Evolutionary conservation across 2,329 filamentous ascomycete species (phyloP), one percentile per base, ranked within the genome.

Genomic region (Aspergillus quadricinctus): DNA sequence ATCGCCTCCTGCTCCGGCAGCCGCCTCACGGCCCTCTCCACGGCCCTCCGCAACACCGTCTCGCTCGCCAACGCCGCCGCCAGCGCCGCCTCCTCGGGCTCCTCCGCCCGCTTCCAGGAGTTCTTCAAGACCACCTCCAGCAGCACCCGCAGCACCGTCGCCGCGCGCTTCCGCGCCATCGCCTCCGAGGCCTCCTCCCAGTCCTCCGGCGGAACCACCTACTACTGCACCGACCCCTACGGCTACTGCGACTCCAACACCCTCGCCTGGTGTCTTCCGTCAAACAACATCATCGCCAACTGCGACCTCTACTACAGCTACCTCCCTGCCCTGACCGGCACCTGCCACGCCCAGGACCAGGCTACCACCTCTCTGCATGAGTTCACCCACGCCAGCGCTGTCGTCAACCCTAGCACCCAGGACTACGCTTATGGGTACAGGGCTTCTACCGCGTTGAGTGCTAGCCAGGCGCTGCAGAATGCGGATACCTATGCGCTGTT

Each of bases 301-400:
- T 88, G 86, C 72, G 75, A 78, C 14, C 70, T 83, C 73, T 88
- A 85, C 75, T 80, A 72, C 52, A 58, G 66, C 48, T 73, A 69
- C 11, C 77, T 88, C 8, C 76, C 82, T 0, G 75, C 77, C 1
- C 57, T 83, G 29, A 73, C 80, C 8, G 63, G 62, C 8, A 72
- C 68, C 1, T 89, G 87, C 75, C 84, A 88, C 67, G 79, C 65
- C 2, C 86, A 88, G 72, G 86, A 88, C 66, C 83, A 86, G 73
- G 83, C 82, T 2, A 86, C 81, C 10, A 88, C 86, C 14, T 80
- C 80, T 31, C 70, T 89, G 14, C 87, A 89, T 65, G 87, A 89
- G 77, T 77, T 80, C 62, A 87, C 86, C 8, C 87, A 89, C 66
- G 77, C 80, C n/a, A 72, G n/a, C n/a, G n/a, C 80, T 67, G 78